These are phyloP conservation scores for Capsicum baccatum DNA, from an alignment of 257 asterid species.

Conservation along the genomic window DNA sequence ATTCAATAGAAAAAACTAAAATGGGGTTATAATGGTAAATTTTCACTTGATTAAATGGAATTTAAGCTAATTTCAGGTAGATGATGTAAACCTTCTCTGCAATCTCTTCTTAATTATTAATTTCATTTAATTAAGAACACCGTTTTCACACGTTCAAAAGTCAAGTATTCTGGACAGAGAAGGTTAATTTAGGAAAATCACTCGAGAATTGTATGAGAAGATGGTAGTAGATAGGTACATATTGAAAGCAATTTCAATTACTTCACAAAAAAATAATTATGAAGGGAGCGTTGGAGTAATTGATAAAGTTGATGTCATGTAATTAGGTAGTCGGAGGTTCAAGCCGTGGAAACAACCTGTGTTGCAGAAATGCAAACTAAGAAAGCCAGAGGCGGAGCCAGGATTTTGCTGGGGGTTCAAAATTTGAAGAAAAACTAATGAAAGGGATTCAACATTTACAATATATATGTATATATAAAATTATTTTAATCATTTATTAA, in stretches of 20 bases:
- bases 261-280: background rate
- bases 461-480: too few relatives aligned
- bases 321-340: too few relatives aligned
- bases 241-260: background rate
- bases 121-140: conserved; percentile 26
- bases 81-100: conserved; percentile 39
- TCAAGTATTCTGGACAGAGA: background rate
- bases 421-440: too few relatives aligned
- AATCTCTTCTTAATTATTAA: conserved; percentile 18
- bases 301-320: too few relatives aligned
- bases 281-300: too few relatives aligned
- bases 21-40: conserved; percentile 42
- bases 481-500: too few relatives aligned
- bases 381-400: too few relatives aligned
- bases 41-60: conserved; percentile 45
- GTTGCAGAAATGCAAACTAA: too few relatives aligned
- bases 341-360: too few relatives aligned
- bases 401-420: too few relatives aligned
- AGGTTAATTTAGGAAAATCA: conserved; percentile 20
- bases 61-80: conserved; percentile 53
- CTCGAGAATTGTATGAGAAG: background rate
- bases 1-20: conserved; percentile 27
- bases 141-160: conserved; percentile 36
- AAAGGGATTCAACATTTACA: too few relatives aligned
- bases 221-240: background rate